Evolutionary conservation across 129 eudicot genomes (phyloP).

Genomic region (Calendula officinalis): DNA sequence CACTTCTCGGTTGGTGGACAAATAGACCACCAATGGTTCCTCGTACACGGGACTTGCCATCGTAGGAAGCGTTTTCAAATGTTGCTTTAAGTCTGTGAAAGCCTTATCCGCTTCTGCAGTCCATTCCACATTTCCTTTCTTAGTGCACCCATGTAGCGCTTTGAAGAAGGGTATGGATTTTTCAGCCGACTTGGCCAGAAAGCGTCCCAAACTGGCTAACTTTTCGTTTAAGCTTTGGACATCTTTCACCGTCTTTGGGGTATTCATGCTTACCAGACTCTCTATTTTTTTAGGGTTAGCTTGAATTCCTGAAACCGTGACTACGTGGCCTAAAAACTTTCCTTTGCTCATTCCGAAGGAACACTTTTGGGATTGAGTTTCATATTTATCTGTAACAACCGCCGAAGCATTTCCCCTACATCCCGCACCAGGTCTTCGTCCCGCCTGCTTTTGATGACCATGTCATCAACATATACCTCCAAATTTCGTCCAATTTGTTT

Average conservation of each 20-base stretch:
- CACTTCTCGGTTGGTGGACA: neutral
- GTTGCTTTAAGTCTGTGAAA: neutral
- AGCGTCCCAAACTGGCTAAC: neutral
- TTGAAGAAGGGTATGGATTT: neutral
- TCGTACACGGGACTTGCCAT: neutral
- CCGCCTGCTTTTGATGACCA: neutral
- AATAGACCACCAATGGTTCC: neutral
- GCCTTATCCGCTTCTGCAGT: too few relatives aligned
- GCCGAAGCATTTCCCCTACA: neutral
- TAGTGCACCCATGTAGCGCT: too few relatives aligned
- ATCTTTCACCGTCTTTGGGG: neutral
- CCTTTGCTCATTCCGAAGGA: neutral
- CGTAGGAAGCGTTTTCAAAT: neutral
- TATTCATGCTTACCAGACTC: neutral
- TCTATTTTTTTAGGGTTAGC: neutral
- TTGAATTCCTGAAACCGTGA: neutral
- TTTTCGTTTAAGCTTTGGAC: neutral
- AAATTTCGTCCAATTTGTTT: too few relatives aligned
- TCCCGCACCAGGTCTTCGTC: neutral
- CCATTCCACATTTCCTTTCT: too few relatives aligned
- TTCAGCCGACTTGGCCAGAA: neutral
- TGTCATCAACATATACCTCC: too few relatives aligned
- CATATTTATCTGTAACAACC: neutral
- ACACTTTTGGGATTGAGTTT: neutral
- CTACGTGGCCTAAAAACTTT: neutral